Base-by-base conservation (phyloP, 148 eudicot species). In the Spergularia bocconei region DNA sequence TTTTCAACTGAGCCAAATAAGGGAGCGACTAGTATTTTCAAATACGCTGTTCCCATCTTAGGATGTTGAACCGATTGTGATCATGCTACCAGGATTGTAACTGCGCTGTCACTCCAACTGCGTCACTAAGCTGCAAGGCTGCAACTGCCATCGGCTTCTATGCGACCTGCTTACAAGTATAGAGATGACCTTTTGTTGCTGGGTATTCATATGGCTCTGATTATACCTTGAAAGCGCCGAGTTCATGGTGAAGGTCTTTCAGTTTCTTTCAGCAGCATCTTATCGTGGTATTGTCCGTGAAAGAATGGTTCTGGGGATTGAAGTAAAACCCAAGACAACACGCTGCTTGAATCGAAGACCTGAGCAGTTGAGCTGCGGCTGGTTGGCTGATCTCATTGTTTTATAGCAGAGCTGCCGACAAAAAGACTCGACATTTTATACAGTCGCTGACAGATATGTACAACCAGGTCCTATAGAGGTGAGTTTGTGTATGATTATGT, bases 1-100 rank as follows among this genome's bases (percentile, higher is more conserved):
- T 95, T 83, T 95, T 95, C 88, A 95, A 95, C 88, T 95, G 80
- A 91, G 60, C 29, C 25, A 73, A 54, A 51, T 0, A 63, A 14
- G 41, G 33, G 20, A 50, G 70, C 53, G 23, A 12, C 48, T 60
- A 15, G 57, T 55, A 29, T 29, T 21, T 36, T 5, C 44, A 55
- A 54, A 7, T 70, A 36, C 36, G 17, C 5, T 33, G 1, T 5
- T 36, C 25, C 17, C 17, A 21, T 48, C 71, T 48, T 50, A 4
- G 38, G 71, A 50, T 48, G 63, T 44, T 44, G 48, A 44, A 9
- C 8, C 48, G 7, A 44, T 9, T 9, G 10, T 44, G 48, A 44
- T 44, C 48, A 6, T 44, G 48, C 48, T 44, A 12, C 13, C 63
- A 59, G 63, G 36, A 23, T 59, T 59, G 63, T 59, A 59, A 29